Percentiles rank a stretch among this genome's conserved stretches.
Conservation (phyloP, 805 yeast species). For the Huiozyma sinensis region DNA sequence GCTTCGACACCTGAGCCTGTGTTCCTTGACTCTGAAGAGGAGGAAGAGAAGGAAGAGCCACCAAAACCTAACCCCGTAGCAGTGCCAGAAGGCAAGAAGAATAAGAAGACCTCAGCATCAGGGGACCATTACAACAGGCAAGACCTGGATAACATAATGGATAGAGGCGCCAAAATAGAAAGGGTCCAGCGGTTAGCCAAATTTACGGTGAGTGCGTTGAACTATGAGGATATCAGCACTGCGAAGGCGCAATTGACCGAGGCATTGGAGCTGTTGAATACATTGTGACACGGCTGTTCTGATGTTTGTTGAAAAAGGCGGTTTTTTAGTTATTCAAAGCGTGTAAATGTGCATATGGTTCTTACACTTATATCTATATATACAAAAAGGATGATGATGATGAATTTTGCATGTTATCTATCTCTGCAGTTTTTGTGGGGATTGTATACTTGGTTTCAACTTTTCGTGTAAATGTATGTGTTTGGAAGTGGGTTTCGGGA, state of each 20-base stretch:
- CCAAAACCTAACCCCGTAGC: background rate
- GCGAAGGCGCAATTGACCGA: conserved; percentile 50
- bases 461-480: background rate
- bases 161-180: conserved; percentile 43
- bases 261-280: conserved; percentile 37
- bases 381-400: background rate
- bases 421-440: background rate
- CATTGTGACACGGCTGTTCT: background rate
- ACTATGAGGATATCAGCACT: conserved; percentile 62
- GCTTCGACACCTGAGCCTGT: background rate
- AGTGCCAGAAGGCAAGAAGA: background rate
- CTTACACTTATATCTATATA: background rate
- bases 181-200: conserved; percentile 60
- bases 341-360: background rate
- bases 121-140: conserved; percentile 21
- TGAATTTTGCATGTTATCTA: background rate
- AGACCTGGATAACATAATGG: conserved; percentile 40
- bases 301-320: conserved; percentile 1
- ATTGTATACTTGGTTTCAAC: too few relatives aligned
- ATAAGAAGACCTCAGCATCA: background rate
- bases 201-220: conserved; percentile 69
- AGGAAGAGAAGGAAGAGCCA: background rate
- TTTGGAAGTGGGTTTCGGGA: background rate
- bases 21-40: conserved; percentile 3
- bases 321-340: too few relatives aligned